A percentile compares a stretch with the other conserved stretches of the same genome.
These are phyloP conservation scores for Wallacemonas collosoma DNA, from an alignment of 208 protist genomes.

Conservation along the genomic window DNA sequence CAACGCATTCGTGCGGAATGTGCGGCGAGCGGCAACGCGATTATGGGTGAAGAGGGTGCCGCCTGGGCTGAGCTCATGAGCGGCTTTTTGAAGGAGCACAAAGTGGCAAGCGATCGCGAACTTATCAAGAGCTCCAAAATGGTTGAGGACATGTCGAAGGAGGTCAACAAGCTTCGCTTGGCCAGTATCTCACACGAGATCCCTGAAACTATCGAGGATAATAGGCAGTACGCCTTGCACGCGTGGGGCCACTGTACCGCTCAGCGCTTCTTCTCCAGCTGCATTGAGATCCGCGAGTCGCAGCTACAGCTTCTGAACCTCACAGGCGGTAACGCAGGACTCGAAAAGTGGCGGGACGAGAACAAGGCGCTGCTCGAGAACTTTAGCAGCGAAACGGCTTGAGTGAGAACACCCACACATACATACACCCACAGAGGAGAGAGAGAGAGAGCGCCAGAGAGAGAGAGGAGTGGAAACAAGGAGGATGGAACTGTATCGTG, in stretches of 20 bases:
- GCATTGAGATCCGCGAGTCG: constrained; percentile 71
- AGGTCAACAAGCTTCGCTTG: constrained; percentile 50
- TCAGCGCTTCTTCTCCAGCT: constrained; percentile 76
- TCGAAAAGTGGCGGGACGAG: constrained; percentile 59
- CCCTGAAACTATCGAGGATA: constrained; percentile 45
- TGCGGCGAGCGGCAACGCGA: constrained; percentile 37
- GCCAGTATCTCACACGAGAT: constrained; percentile 26
- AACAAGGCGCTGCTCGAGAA: constrained; percentile 32
- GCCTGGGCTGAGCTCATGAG: constrained; percentile 38
- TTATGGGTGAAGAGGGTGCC: constrained; percentile 55
- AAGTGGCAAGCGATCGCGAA: constrained; percentile 32
- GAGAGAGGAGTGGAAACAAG: too few species aligned
- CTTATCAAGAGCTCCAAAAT: constrained; percentile 22
- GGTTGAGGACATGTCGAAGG: constrained; percentile 47
- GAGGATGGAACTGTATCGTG: too few species aligned
- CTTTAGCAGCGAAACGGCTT: constrained; percentile 26
- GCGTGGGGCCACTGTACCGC: constrained; percentile 69
- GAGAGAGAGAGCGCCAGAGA: too few species aligned
- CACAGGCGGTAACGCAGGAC: constrained; percentile 31
- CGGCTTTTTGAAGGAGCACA: constrained; percentile 43
- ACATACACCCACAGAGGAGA: too few species aligned
- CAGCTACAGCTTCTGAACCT: constrained; percentile 43
- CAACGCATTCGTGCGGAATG: constrained; percentile 42
- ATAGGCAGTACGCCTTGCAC: constrained; percentile 56
- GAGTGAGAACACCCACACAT: neutral